Evolutionary conservation across 177 flowering plant genomes (phyloP), one percentile per base, ranked within the genome.

Genomic region (Vitis hybrid): DNA sequence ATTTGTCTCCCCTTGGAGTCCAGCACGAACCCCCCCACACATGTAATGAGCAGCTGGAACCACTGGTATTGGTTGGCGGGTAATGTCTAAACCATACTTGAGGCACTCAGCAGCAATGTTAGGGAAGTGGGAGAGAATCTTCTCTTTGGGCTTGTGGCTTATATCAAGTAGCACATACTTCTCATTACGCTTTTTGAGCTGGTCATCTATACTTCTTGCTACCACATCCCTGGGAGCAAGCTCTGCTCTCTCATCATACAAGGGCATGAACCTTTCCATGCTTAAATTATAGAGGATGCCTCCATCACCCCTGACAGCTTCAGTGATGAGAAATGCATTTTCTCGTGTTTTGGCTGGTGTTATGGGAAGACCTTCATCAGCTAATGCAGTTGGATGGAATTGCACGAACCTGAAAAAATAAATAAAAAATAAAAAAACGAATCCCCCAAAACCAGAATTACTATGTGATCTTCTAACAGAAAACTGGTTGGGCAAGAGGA

Each of bases 1-100:
- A 66, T 93, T 89, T 1, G 99, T 95, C 79, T 95, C 98, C 49
- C 98, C 99, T 34, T 88, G 83, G 15, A 95, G 94, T 56, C 97
- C 98, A 39, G 99, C 93, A 2, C 94, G 99, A 55, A 95, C 97
- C 11, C 99, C 99, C 2, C 99, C 99, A 73, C 99, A 95, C 96
- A 95, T 91, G 83, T 95, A 95, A 78, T 95, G 99, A 34, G 99
- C 99, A 54, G 99, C 99, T 13, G 99, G 99, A 51, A 93, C 98
- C 17, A 95, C 98, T 0, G 99, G 99, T 34, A 95, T 93, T 52
- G 99, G 97, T 59, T 90, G 81, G 11, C 76, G 68, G n/a, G 98
- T 95, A 60, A 95, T 95, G 76, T 95, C 99, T 30, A 95, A 73
- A 60, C 98, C 99, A 62, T 83, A 71, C 18, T 65, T 72, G 62